These are phyloP conservation scores for Lycium ferocissimum DNA, from an alignment of 257 asterid genomes.

Conservation along the genomic window DNA sequence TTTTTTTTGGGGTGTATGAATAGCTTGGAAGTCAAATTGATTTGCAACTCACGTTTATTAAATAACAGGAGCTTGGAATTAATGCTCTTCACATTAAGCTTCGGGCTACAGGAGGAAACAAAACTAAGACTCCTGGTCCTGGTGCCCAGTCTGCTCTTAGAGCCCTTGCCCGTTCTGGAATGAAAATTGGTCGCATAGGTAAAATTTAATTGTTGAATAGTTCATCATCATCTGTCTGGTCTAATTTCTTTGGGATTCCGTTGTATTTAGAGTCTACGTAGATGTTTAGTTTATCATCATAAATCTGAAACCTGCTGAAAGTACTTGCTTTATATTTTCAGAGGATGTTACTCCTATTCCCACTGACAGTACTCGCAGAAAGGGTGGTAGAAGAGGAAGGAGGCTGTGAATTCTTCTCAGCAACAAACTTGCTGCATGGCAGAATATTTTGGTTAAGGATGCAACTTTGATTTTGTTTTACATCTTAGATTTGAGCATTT, in stretches of 20 bases:
- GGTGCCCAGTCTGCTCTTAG: constrained; percentile 95
- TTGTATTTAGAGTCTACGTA: neutral
- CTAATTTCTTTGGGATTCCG: neutral
- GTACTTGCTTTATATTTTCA: constrained; percentile 34
- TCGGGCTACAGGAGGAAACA: constrained; percentile 93
- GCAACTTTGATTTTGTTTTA: constrained; percentile 33
- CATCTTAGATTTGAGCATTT: constrained; percentile 28
- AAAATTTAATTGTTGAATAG: constrained; percentile 27
- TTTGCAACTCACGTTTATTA: neutral
- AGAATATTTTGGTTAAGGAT: neutral
- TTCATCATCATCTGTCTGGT: neutral
- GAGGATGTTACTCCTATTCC: constrained; percentile 84
- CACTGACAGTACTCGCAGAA: constrained; percentile 73
- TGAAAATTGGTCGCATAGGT: constrained; percentile 97
- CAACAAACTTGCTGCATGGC: neutral
- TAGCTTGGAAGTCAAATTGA: neutral
- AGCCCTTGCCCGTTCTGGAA: constrained; percentile 95
- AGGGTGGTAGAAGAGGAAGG: constrained; percentile 82
- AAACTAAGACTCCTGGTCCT: constrained; percentile 95
- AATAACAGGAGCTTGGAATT: constrained; percentile 76
- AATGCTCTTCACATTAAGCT: constrained; percentile 90
- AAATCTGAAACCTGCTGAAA: neutral
- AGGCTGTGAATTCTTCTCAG: constrained; percentile 51
- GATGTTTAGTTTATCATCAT: neutral
- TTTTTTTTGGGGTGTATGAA: too few species aligned